Percentiles rank a stretch among this genome's conserved stretches.
These are phyloP conservation scores for Penicillium polonicum DNA, from an alignment of 2,329 filamentous ascomycete genomes.

Conservation along the genomic window DNA sequence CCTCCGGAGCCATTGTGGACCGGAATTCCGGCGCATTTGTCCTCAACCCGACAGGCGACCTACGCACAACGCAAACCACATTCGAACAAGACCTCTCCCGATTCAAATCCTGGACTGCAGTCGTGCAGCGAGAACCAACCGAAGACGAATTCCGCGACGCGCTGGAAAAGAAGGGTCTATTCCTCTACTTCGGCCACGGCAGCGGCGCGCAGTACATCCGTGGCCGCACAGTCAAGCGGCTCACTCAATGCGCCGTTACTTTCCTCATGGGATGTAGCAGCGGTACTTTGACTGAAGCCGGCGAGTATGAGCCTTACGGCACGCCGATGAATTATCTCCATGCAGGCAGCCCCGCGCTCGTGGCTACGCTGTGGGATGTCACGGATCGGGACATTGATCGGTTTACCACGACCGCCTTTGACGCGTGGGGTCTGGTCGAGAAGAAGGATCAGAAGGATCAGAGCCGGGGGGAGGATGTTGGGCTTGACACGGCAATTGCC, in stretches of 20 bases:
- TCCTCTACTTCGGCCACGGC: conserved; percentile 96
- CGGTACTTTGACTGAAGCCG: conserved; percentile 73
- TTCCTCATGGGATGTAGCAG: conserved; percentile 95
- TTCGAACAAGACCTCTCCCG: conserved; percentile 66
- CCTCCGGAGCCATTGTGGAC: conserved; percentile 24
- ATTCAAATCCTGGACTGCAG: conserved; percentile 61
- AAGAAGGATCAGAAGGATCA: conserved; percentile 35
- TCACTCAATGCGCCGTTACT: conserved; percentile 75
- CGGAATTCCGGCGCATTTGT: conserved; percentile 61
- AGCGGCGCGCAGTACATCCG: conserved; percentile 93
- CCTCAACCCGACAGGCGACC: conserved; percentile 83
- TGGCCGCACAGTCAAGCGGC: conserved; percentile 73
- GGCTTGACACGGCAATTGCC: conserved; percentile 79
- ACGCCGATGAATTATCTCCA: conserved; percentile 90
- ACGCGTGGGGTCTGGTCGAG: conserved; percentile 78
- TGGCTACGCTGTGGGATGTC: conserved; percentile 96
- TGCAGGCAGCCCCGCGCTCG: conserved; percentile 78
- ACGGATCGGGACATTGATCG: conserved; percentile 97
- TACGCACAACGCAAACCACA: conserved; percentile 73
- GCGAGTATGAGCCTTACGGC: conserved; percentile 87
- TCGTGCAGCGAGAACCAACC: conserved; percentile 67
- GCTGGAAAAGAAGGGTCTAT: conserved; percentile 65
- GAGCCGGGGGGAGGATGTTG: conserved; percentile 33
- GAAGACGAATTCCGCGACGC: conserved; percentile 74
- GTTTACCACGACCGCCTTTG: conserved; percentile 75